Percentiles rank a stretch among this genome's conserved stretches.
Evolutionary conservation across 2,329 filamentous ascomycete genomes (phyloP).

Genomic region (Dendryphion nanum): DNA sequence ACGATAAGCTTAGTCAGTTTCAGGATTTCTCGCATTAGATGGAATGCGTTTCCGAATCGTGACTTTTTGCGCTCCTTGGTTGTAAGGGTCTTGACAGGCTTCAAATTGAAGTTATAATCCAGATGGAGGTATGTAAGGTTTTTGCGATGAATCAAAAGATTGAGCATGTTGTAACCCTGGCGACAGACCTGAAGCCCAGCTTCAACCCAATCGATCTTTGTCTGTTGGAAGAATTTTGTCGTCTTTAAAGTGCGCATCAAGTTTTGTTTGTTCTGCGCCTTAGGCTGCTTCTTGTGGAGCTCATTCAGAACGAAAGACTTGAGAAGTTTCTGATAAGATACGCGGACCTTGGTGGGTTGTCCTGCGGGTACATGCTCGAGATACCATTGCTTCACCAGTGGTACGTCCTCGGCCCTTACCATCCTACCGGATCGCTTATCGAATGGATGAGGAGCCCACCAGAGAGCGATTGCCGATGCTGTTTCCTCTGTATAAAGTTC

Average conservation of each 20-base stretch:
- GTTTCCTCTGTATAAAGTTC: slow-evolving; percentile 88
- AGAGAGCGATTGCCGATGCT: slow-evolving; percentile 84
- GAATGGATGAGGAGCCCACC: slow-evolving; percentile 98
- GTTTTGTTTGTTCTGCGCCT: slow-evolving; percentile 93
- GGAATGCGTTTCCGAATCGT: slow-evolving; percentile 97
- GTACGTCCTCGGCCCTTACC: slow-evolving; percentile 96
- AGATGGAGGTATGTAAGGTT: slow-evolving; percentile 97
- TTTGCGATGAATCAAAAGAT: slow-evolving; percentile 95
- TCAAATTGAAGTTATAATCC: slow-evolving; percentile 99
- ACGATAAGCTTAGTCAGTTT: slow-evolving; percentile 96
- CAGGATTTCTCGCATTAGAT: slow-evolving; percentile 96
- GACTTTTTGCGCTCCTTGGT: slow-evolving; percentile 99
- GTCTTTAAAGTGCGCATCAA: slow-evolving; percentile 85
- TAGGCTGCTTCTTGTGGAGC: slow-evolving; percentile 91
- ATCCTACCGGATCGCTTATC: slow-evolving; percentile 90
- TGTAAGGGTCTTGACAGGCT: slow-evolving; percentile 96
- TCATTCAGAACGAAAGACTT: slow-evolving; percentile 97
- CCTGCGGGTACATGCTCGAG: slow-evolving; percentile 89
- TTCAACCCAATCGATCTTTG: slow-evolving; percentile 98
- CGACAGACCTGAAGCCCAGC: slow-evolving; percentile 96
- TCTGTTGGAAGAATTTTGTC: slow-evolving; percentile 99
- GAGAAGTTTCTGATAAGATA: slow-evolving; percentile 96
- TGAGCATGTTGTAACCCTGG: slow-evolving; percentile 99
- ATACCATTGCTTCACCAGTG: slow-evolving; percentile 97
- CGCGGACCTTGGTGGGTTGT: slow-evolving; percentile 93